A percentile compares a stretch with the other conserved stretches of the same genome.
Conservation (phyloP, 2,329 filamentous ascomycete genomes). For the Penicillium sp. region DNA sequence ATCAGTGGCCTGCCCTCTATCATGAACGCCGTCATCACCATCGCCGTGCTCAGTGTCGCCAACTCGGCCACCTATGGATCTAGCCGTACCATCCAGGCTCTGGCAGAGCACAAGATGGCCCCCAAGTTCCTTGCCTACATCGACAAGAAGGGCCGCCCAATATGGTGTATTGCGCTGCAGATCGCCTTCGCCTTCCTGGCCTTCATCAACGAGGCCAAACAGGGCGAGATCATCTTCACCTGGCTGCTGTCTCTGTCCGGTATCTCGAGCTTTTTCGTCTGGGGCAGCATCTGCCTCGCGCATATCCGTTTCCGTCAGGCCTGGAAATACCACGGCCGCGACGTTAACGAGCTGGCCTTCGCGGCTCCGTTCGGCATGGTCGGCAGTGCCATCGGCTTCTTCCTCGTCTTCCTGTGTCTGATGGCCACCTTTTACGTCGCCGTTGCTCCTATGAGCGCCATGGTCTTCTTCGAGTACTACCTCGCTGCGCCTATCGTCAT, state of each 20-base stretch:
- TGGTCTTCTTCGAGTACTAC: slow-evolving; percentile 51
- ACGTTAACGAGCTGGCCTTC: slow-evolving; percentile 67
- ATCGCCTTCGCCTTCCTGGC: slow-evolving; percentile 45
- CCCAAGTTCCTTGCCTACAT: slow-evolving; percentile 49
- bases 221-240: slow-evolving; percentile 58
- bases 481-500: slow-evolving; percentile 39
- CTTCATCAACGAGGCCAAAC: slow-evolving; percentile 43
- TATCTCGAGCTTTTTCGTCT: slow-evolving; percentile 65
- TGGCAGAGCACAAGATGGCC: slow-evolving; percentile 51
- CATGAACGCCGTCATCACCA: slow-evolving; percentile 68
- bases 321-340: slow-evolving; percentile 60
- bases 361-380: slow-evolving; percentile 59
- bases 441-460: slow-evolving; percentile 35
- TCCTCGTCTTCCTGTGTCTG: slow-evolving; percentile 57
- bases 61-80: slow-evolving; percentile 62
- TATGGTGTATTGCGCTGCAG: slow-evolving; percentile 44
- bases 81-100: slow-evolving; percentile 59
- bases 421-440: slow-evolving; percentile 50
- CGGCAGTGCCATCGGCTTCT: slow-evolving; percentile 65
- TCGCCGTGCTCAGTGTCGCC: slow-evolving; percentile 62
- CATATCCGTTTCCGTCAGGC: slow-evolving; percentile 69
- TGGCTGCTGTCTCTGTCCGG: slow-evolving; percentile 68
- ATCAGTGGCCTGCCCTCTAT: slow-evolving; percentile 63
- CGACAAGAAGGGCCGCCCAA: slow-evolving; percentile 49
- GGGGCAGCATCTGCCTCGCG: slow-evolving; percentile 65